Conservation (phyloP, 176 grass and related monocot species). For the Phoenix roebelenii region DNA sequence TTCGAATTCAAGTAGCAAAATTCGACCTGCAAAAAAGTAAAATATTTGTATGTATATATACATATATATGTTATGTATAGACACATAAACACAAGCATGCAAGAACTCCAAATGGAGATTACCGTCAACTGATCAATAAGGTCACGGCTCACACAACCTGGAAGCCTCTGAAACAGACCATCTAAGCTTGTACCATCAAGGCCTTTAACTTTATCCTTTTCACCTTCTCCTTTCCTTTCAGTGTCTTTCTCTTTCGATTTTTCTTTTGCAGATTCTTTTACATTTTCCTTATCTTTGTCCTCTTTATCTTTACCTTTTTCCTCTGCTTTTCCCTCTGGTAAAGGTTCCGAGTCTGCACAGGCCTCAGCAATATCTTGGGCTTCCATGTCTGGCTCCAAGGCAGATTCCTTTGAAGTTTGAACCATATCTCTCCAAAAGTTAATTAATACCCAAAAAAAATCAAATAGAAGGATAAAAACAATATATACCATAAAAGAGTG, state of each 20-base stretch:
- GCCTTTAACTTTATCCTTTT: conserved; percentile 87
- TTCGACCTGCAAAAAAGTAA: conserved; percentile 59
- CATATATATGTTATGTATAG: too few relatives aligned
- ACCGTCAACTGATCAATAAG: conserved; percentile 97
- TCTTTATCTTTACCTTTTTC: conserved; percentile 48
- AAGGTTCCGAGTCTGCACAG: conserved; percentile 45
- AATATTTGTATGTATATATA: conserved; percentile 8
- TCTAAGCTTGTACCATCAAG: conserved; percentile 80
- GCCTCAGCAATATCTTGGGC: conserved; percentile 39
- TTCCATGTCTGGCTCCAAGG: conserved; percentile 53
- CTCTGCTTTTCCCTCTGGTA: conserved; percentile 50
- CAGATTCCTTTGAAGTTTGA: conserved; percentile 49
- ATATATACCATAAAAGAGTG: too few relatives aligned
- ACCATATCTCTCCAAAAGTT: conserved; percentile 24
- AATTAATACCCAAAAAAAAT: too few relatives aligned
- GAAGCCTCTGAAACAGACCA: conserved; percentile 70
- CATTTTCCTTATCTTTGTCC: conserved; percentile 68
- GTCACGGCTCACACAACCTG: conserved; percentile 93
- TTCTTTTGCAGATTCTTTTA: conserved; percentile 66
- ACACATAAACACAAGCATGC: too few relatives aligned
- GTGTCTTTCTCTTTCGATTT: conserved; percentile 68
- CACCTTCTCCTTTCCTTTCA: conserved; percentile 76
- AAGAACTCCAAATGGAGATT: conserved; percentile 10
- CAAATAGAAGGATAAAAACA: too few relatives aligned
- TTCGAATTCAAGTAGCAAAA: conserved; percentile 99